phyloP scores from a whole-genome alignment of 495 filamentous ascomycete species.

The Lophiotrema nucula region DNA sequence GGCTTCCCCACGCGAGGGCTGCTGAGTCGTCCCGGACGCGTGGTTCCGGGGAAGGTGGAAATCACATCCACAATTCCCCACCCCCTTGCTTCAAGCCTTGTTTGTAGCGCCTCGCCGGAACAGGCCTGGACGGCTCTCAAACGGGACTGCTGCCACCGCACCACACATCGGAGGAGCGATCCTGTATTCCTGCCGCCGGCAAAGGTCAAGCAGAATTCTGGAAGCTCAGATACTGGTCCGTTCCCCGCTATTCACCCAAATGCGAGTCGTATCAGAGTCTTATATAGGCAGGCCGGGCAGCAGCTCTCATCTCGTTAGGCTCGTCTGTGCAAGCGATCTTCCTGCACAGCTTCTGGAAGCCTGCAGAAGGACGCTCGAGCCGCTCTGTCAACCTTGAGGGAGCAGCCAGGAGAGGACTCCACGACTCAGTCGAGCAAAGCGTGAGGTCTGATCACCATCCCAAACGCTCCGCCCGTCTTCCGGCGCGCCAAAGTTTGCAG shows the following conservation, averaged over 20 bases:
- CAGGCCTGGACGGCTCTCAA: slow-evolving; percentile 1
- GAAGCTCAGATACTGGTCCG: slow-evolving; percentile 13
- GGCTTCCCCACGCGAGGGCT: slow-evolving; percentile 30
- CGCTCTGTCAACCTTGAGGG: background rate
- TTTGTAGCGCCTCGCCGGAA: background rate
- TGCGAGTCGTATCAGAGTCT: background rate
- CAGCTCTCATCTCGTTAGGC: slow-evolving; percentile 6
- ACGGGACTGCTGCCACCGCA: background rate
- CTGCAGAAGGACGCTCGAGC: slow-evolving; percentile 25
- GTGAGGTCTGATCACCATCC: background rate
- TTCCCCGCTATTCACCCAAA: slow-evolving; percentile 13
- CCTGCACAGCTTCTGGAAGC: slow-evolving; percentile 11
- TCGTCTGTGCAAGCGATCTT: background rate
- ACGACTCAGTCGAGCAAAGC: slow-evolving; percentile 1
- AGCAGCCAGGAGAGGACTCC: background rate
- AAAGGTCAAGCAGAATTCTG: slow-evolving; percentile 3
- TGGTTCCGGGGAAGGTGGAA: slow-evolving; percentile 24
- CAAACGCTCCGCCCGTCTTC: slow-evolving; percentile 10
- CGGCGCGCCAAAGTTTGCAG: slow-evolving; percentile 11
- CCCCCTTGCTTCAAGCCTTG: slow-evolving; percentile 18
- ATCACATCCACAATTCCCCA: slow-evolving; percentile 9
- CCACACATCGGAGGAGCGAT: slow-evolving; percentile 6
- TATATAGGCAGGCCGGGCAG: background rate
- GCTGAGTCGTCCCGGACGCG: slow-evolving; percentile 27
- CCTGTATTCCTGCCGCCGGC: slow-evolving; percentile 15